Base-by-base conservation (phyloP, 306 rosid genomes). In the Vigna radiata region DNA sequence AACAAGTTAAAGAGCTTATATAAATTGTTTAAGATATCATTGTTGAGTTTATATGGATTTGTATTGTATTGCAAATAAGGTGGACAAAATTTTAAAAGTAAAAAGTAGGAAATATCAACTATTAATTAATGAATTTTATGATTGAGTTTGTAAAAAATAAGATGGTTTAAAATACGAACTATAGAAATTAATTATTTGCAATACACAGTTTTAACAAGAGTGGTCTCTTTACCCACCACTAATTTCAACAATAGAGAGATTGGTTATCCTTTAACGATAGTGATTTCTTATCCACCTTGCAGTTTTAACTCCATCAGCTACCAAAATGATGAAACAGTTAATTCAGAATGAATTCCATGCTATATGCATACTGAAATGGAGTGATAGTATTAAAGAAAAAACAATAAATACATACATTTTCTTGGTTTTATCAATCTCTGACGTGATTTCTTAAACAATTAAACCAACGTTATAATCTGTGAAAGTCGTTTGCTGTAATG, bases 371-470 rank as follows among this genome's bases (percentile, higher is more conserved):
- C 21, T 61, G 19, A 19, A n/a, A n/a, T 14, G 33, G 68, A 31
- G 29, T 13, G 19, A 54, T 11, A 39, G 2, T 18, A 53, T 55
- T 55, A 4, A 9, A 55, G 12, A 21, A 21, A 55, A 23, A 58
- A 23, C 0, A 60, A 60, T 59, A 27, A 29, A 60, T 27, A 60
- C 9, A 16, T 7, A 4, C 25, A 16, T 62, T 33, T n/a, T 16
- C 18, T n/a, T 23, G 25, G 19, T 25, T 15, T 3, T 6, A 46
- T 60, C 16, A 46, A 47, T 29, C 29, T 74, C 70, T 75, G 71
- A 75, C 71, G n/a, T 29, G 79, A 33, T 62, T 29, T 62, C 50
- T 7, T 21, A 37, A 49, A 63, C 15, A 60, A 12, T 19, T 48
- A 75, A 63, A 48, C 25, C 50, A 49, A 31, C 14, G 23, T 19